Evolutionary conservation across 768 basidiomycete species (phyloP).

Genomic region (Naematelia encephala): DNA sequence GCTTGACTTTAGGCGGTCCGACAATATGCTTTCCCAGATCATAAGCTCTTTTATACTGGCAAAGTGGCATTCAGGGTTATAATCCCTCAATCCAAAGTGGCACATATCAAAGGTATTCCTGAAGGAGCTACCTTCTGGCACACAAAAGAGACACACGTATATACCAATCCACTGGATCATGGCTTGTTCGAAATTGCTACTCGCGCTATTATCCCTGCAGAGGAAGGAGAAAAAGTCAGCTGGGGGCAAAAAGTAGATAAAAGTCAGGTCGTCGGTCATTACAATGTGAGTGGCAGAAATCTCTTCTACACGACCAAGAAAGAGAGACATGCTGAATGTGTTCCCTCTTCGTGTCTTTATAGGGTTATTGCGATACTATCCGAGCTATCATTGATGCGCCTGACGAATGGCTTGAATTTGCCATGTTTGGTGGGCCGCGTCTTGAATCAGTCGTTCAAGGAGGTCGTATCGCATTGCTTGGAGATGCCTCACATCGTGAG

Average conservation of each 20-base stretch:
- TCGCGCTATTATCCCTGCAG: conserved; percentile 16
- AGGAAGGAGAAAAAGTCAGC: conserved; percentile 23
- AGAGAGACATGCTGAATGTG: not conserved
- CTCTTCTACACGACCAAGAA: not conserved
- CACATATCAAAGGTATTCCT: conserved; percentile 21
- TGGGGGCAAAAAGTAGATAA: conserved; percentile 21
- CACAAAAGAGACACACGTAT: conserved; percentile 18
- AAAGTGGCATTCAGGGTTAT: conserved; percentile 29
- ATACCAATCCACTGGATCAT: conserved; percentile 23
- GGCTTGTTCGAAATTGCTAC: conserved; percentile 23
- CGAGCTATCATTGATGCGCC: conserved; percentile 19
- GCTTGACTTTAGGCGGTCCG: conserved; percentile 32
- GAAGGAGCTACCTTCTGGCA: conserved; percentile 21
- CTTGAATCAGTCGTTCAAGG: conserved; percentile 22
- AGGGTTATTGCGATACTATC: conserved; percentile 24
- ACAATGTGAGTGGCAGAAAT: conserved; percentile 11
- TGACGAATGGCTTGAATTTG: conserved; percentile 34
- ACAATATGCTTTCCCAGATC: conserved; percentile 31
- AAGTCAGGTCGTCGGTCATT: conserved; percentile 16
- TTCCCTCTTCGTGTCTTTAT: too few species aligned
- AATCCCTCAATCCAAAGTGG: conserved; percentile 22
- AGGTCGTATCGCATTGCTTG: conserved; percentile 23
- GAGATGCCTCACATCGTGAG: conserved; percentile 38
- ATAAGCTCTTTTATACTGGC: conserved; percentile 32
- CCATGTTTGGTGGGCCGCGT: conserved; percentile 30